Evolutionary conservation across 1,284 basidiomycete species (phyloP).

Genomic region (Phellopilus nigrolimitatus): DNA sequence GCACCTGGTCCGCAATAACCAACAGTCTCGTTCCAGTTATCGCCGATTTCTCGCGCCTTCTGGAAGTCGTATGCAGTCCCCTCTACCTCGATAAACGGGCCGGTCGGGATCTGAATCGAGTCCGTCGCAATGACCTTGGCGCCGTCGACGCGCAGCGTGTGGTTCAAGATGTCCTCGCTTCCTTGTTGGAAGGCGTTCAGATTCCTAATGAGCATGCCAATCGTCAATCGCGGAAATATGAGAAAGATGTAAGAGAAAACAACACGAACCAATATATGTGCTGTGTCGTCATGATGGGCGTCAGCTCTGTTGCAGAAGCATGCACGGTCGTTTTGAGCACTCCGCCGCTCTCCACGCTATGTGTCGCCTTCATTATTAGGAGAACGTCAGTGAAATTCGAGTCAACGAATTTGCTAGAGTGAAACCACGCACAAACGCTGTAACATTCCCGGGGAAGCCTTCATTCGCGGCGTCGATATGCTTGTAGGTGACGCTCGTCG

Average conservation of each 20-base stretch:
- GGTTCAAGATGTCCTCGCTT: too few relatives aligned
- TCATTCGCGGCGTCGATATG: constrained; percentile 48
- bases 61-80: constrained; percentile 43
- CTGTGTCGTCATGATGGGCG: constrained; percentile 56
- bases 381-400: not conserved
- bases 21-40: constrained; percentile 35
- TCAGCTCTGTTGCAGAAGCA: constrained; percentile 46
- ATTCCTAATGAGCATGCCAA: too few relatives aligned
- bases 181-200: constrained; percentile 50
- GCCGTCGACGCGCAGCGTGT: constrained; percentile 34
- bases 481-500: constrained; percentile 44
- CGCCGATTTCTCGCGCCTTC: constrained; percentile 38
- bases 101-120: constrained; percentile 42
- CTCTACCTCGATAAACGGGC: constrained; percentile 33
- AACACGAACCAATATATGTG: constrained; percentile 44
- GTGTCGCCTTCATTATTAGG: constrained; percentile 45
- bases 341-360: constrained; percentile 43
- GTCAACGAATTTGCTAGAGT: not conserved
- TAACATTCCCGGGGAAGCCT: constrained; percentile 51
- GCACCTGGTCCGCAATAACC: too few relatives aligned
- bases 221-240: not conserved
- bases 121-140: constrained; percentile 40
- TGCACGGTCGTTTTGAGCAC: constrained; percentile 40
- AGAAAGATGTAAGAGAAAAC: not conserved
- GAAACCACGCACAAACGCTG: constrained; percentile 35